Evolutionary conservation across 1,284 basidiomycete species (phyloP), one percentile per base, ranked within the genome.

Genomic region (Papiliotrema nemorosa): DNA sequence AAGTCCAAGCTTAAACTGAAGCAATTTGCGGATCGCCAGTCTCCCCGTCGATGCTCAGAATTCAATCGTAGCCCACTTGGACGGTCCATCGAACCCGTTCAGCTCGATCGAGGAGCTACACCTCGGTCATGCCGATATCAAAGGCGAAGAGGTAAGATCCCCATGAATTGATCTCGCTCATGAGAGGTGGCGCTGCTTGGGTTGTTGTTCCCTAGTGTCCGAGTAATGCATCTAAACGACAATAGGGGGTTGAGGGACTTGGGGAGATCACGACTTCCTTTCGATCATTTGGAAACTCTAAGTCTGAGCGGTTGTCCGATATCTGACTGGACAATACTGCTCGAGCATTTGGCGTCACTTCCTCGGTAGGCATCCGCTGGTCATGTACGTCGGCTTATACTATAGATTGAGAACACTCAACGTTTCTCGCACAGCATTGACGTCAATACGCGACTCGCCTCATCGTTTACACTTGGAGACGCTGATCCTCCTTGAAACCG

Each of bases 271-370:
- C 31, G 14, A 20, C 40, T 22, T 10, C 10, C n/a, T 2, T 45
- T 54, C 16, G 26, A 52, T 13, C 60, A 76, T 18, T 67, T 90
- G 33, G 70, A 77, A 44, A 76, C 77, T 24, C 72, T 96, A 52
- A 91, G 90, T 66, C 75, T 96, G 27, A 87, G 89, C 60, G 80
- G 78, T 39, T 94, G 94, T 75, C 53, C 71, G 10, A 77, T 89
- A 27, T 62, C 63, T 2, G 76, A 54, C 92, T 88, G 87, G 57
- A 63, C 25, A 74, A 80, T 43, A 70, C 83, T 1, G 79, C 77
- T 49, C 49, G 68, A 21, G 78, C 81, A 5, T 64, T 89, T 24
- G 58, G 58, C 18, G 56, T 67, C 5, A 5, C 13, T 25, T 5
- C 33, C 44, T 34, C 5, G 18, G 44, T 35, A 16, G n/a, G 25